Percentiles rank a stretch among this genome's conserved stretches.
These are phyloP conservation scores for Lactarius sp. DNA, from an alignment of 768 basidiomycete species.

Conservation along the genomic window DNA sequence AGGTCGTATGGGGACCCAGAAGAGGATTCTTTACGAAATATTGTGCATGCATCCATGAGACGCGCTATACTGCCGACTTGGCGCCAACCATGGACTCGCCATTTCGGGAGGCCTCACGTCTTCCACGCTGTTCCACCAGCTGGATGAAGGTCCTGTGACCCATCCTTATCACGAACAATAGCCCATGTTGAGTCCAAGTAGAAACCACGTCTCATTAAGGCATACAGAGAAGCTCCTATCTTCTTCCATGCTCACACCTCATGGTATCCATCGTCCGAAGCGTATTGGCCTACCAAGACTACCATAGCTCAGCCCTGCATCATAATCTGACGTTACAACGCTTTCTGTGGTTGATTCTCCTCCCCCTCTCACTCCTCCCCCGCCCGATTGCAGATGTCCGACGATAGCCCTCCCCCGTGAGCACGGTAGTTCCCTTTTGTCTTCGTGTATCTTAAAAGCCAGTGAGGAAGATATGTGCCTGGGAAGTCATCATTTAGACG, in stretches of 20 bases:
- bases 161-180: neutral
- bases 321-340: neutral
- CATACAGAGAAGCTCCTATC: neutral
- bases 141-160: neutral
- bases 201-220: neutral
- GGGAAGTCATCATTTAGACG: constrained; percentile 2
- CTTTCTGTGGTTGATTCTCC: neutral
- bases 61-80: neutral
- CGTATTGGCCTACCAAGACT: neutral
- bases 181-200: neutral
- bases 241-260: neutral
- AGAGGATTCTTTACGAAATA: neutral
- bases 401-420: constrained; percentile 18
- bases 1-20: neutral
- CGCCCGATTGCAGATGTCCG: constrained; percentile 2
- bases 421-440: neutral
- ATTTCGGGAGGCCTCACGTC: neutral
- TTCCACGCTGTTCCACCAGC: neutral
- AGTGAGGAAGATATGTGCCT: constrained; percentile 13
- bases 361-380: neutral
- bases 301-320: neutral
- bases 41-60: neutral
- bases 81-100: neutral
- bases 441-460: neutral
- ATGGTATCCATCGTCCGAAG: neutral